These are phyloP conservation scores for Heliamphora exappendiculata DNA, from an alignment of 148 eudicot species.

Conservation along the genomic window DNA sequence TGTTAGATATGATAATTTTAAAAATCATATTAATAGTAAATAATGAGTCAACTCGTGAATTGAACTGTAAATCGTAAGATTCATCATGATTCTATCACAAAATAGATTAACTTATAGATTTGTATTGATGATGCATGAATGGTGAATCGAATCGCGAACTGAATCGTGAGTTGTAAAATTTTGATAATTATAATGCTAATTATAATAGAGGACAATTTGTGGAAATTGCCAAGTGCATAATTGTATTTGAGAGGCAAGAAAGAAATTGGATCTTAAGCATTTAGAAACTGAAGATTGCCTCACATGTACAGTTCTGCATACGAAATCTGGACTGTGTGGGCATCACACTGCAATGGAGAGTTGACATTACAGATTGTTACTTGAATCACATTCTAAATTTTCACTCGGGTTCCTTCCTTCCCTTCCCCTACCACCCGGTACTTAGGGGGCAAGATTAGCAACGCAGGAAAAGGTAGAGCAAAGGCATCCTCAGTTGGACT, in stretches of 20 bases:
- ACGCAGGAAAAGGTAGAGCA: background rate
- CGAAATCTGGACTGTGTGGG: background rate
- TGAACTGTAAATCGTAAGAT: no score
- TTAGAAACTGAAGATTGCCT: background rate
- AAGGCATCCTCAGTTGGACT: background rate
- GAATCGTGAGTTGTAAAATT: no score
- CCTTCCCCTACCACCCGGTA: background rate
- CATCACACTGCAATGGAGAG: background rate
- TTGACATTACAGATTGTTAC: background rate
- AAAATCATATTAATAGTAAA: no score
- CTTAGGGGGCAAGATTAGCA: background rate
- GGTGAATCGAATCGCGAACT: no score
- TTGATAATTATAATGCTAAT: no score
- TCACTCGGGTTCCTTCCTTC: background rate
- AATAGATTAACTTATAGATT: no score
- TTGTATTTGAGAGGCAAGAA: background rate
- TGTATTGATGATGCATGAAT: no score
- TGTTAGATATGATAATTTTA: no score
- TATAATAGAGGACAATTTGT: background rate
- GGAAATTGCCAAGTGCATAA: background rate
- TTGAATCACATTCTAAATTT: background rate
- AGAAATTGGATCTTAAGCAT: background rate
- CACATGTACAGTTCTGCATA: background rate
- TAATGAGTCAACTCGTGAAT: no score
- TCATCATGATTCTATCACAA: no score